These are phyloP conservation scores for Xylaria nigripes DNA, from an alignment of 495 filamentous ascomycete genomes.

Conservation along the genomic window DNA sequence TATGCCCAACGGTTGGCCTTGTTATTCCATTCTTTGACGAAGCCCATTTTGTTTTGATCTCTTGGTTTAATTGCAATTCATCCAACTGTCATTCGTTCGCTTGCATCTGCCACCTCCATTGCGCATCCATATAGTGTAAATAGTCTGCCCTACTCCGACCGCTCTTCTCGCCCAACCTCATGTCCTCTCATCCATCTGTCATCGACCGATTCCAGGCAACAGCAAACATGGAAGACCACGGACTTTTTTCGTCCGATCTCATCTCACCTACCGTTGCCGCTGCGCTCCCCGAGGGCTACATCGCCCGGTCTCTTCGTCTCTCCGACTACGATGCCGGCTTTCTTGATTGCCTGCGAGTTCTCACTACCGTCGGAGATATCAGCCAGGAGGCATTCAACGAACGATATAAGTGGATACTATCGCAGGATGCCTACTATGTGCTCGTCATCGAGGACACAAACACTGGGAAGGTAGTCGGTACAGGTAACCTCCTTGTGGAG, in stretches of 20 bases:
- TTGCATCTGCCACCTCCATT: neutral
- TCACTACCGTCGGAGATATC: conserved; percentile 91
- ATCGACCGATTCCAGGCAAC: neutral
- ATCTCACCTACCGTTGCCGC: conserved; percentile 67
- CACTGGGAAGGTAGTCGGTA: conserved; percentile 61
- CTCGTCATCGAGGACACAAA: conserved; percentile 70
- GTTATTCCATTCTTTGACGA: neutral
- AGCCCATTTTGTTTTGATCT: no score
- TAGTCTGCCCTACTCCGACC: neutral
- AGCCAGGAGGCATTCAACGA: conserved; percentile 62
- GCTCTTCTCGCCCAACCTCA: neutral
- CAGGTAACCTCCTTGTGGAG: conserved; percentile 79
- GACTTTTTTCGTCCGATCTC: conserved; percentile 68
- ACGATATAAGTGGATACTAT: conserved; percentile 77
- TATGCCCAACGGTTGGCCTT: neutral
- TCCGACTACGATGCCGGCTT: conserved; percentile 73
- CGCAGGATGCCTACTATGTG: conserved; percentile 73
- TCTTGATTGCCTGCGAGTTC: conserved; percentile 80
- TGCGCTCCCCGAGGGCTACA: conserved; percentile 70
- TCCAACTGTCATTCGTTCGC: neutral
- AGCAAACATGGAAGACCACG: conserved; percentile 38
- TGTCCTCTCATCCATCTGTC: neutral
- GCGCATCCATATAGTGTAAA: neutral
- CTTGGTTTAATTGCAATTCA: neutral
- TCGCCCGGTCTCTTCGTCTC: conserved; percentile 67